Base-by-base conservation (phyloP, 129 eudicot species). In the Flaveria brownii region DNA sequence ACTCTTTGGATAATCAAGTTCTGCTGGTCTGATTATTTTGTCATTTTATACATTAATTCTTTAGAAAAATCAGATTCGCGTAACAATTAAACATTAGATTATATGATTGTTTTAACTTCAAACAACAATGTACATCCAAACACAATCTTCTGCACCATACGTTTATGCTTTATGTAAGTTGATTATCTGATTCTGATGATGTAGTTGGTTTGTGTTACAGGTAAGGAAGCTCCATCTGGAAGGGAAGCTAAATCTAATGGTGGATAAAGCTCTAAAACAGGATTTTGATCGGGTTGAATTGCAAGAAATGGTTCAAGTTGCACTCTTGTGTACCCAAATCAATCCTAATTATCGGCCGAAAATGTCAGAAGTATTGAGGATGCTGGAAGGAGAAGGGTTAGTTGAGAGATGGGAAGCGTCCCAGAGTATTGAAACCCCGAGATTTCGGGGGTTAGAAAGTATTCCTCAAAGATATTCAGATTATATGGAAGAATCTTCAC, bases 371-470 rank as follows among this genome's bases (percentile, higher is more conserved):
- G 96, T 90, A 3, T 72, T 93, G 68, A 75, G 97, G 50, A 88
- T 93, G 97, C 81, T 94, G 82, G 97, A 87, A 84, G 98, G 97
- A 11, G 98, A 91, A 75, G 98, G 97, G 45, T 81, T 93, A 46
- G 97, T 86, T 2, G 98, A 93, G 39, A 93, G 91, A 85, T 93
- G 98, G 98, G 97, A 94, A 70, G 93, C 90, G 43, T 84, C 91
- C 1, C 89, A 88, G 69, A 78, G 66, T 43, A 69, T 66, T 10
- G 93, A 88, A 60, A 86, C 97, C 14, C 89, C 91, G 30, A 78
- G 87, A 59, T 78, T 71, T 61, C 68, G 83, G 33, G 55, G 87
- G 39, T 77, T 68, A 15, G 90, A 84, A 50, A 69, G 82, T 46
- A 81, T 82, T 15, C 86, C 89, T 68, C 93, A 89, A 70, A 87